Evolutionary conservation across 306 rosid species (phyloP).

Genomic region (Trifolium dubium): DNA sequence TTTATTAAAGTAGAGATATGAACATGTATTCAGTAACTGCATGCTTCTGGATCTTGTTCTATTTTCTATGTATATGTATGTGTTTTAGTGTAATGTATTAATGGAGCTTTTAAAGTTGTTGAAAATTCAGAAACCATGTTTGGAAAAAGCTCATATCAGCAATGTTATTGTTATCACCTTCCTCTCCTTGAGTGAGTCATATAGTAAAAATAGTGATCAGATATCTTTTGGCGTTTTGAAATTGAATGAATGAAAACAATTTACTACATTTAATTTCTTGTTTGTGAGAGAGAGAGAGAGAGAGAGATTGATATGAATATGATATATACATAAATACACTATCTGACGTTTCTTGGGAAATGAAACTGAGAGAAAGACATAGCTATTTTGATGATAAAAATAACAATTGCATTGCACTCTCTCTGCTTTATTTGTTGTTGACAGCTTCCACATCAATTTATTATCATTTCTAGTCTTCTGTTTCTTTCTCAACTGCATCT

Average conservation of each 20-base stretch:
- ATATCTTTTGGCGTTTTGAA: constrained; percentile 46
- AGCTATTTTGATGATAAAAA: constrained; percentile 9
- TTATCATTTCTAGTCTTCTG: constrained; percentile 35
- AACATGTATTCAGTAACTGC: not conserved
- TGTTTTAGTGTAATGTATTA: constrained; percentile 52
- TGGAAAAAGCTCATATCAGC: constrained; percentile 51
- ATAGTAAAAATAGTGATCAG: constrained; percentile 47
- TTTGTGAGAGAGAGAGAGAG: constrained; percentile 15
- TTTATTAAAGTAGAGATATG: not conserved
- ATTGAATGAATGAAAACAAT: constrained; percentile 39
- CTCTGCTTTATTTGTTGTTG: constrained; percentile 15
- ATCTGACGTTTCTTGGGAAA: constrained; percentile 75
- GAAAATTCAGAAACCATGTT: constrained; percentile 49
- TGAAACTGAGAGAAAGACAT: constrained; percentile 55
- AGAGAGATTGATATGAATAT: not conserved
- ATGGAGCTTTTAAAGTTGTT: constrained; percentile 61
- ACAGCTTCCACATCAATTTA: constrained; percentile 44
- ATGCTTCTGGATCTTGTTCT: not conserved
- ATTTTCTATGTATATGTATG: constrained; percentile 18
- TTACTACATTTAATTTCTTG: not conserved
- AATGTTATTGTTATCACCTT: constrained; percentile 37
- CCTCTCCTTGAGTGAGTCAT: constrained; percentile 28
- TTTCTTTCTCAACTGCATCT: constrained; percentile 2
- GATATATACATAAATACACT: constrained; percentile 49
- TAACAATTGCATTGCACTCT: constrained; percentile 9